A percentile compares a stretch with the other conserved stretches of the same genome.
These are phyloP conservation scores for Silene vulgaris DNA, from an alignment of 179 eudicot species.

Conservation along the genomic window DNA sequence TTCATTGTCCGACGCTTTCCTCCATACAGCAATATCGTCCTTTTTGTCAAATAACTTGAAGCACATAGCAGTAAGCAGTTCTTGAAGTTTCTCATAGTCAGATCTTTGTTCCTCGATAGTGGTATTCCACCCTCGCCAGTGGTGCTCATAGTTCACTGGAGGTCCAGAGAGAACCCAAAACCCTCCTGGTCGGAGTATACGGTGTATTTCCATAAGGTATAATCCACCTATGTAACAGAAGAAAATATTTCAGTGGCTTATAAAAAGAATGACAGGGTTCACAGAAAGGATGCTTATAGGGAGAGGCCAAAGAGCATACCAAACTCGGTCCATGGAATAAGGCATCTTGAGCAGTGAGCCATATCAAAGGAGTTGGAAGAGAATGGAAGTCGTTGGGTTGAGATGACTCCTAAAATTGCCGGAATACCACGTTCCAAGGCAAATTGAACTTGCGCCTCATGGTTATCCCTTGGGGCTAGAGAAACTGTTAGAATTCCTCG, in stretches of 20 bases:
- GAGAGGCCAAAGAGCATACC: slow-evolving; percentile 39
- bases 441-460: slow-evolving; percentile 96
- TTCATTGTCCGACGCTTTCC: slow-evolving; percentile 50
- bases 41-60: slow-evolving; percentile 60
- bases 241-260: background rate
- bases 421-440: slow-evolving; percentile 98
- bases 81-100: slow-evolving; percentile 61
- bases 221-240: slow-evolving; percentile 55
- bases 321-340: slow-evolving; percentile 97
- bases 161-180: slow-evolving; percentile 99
- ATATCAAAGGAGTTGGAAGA: slow-evolving; percentile 93
- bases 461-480: slow-evolving; percentile 94
- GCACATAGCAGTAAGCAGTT: slow-evolving; percentile 65
- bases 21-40: slow-evolving; percentile 87
- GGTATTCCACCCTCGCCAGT: slow-evolving; percentile 88
- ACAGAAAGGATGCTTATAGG: slow-evolving; percentile 13
- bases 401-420: slow-evolving; percentile 80
- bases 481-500: slow-evolving; percentile 84
- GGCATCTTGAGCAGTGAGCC: slow-evolving; percentile 99
- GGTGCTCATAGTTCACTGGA: slow-evolving; percentile 71
- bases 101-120: slow-evolving; percentile 67
- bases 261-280: background rate
- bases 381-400: slow-evolving; percentile 92
- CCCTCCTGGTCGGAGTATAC: slow-evolving; percentile 89
- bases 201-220: slow-evolving; percentile 84